These are phyloP conservation scores for Tolypocladium ophioglossoides DNA, from an alignment of 2,329 filamentous ascomycete genomes.

Conservation along the genomic window DNA sequence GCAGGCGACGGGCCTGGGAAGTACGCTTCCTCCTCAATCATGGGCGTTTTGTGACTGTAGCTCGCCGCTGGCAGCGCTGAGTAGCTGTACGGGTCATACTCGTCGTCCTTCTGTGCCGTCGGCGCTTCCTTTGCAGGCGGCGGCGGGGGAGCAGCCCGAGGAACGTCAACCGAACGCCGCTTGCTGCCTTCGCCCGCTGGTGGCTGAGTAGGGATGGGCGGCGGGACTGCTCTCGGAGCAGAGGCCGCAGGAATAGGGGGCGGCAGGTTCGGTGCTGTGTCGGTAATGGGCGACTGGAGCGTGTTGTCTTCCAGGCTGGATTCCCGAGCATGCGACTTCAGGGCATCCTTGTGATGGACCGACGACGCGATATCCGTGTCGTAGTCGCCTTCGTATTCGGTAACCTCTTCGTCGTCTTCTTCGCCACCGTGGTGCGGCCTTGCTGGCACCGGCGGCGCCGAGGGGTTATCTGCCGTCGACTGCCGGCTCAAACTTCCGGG, in stretches of 20 bases:
- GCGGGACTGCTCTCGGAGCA: conserved; percentile 51
- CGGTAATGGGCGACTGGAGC: conserved; percentile 42
- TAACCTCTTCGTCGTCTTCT: conserved; percentile 67
- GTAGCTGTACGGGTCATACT: conserved; percentile 60
- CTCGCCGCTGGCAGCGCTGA: conserved; percentile 22
- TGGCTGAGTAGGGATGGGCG: conserved; percentile 54
- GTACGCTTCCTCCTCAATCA: conserved; percentile 35
- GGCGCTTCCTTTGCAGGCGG: conserved; percentile 16
- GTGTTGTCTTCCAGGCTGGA: conserved; percentile 64
- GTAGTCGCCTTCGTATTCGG: conserved; percentile 95
- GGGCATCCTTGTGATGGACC: conserved; percentile 84
- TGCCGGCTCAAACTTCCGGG: conserved; percentile 43
- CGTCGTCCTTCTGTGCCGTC: conserved; percentile 41
- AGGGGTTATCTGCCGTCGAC: conserved; percentile 46
- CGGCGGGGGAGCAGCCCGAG: conserved; percentile 52
- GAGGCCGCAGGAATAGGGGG: conserved; percentile 45
- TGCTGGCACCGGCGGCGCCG: conserved; percentile 24
- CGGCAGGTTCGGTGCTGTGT: conserved; percentile 33
- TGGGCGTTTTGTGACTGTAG: conserved; percentile 23
- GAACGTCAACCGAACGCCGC: conserved; percentile 59
- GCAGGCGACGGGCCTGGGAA: conserved; percentile 37
- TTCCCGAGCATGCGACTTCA: conserved; percentile 72
- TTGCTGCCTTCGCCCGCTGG: conserved; percentile 34
- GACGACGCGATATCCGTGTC: conserved; percentile 95
- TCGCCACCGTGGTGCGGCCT: conserved; percentile 38